A percentile compares a stretch with the other conserved stretches of the same genome.
phyloP scores from a whole-genome alignment of 441 rosid species.

The Sinapis alba region DNA sequence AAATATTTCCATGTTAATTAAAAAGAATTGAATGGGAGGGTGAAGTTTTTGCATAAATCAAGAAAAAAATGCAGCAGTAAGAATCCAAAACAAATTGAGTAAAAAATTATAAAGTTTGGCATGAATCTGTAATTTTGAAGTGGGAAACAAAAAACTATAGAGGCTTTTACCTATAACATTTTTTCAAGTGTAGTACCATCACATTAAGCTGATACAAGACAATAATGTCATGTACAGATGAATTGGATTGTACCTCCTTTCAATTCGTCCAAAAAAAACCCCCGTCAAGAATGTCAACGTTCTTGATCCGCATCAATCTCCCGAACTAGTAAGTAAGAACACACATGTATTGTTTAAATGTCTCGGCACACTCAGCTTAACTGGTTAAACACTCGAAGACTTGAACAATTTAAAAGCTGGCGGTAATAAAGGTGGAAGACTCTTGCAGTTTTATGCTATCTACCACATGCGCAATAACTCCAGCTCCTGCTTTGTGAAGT shows the following conservation, averaged over 20 bases:
- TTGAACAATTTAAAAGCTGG: slow-evolving; percentile 58
- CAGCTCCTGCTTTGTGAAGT: slow-evolving; percentile 85
- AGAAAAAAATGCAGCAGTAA: neutral
- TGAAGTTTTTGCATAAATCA: neutral
- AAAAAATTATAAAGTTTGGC: neutral
- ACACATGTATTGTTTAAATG: neutral
- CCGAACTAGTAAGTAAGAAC: neutral
- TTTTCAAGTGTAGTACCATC: slow-evolving; percentile 6
- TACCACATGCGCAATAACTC: slow-evolving; percentile 93
- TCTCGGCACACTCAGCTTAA: neutral
- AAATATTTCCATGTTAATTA: neutral
- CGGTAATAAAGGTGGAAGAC: slow-evolving; percentile 50
- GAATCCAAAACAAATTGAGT: neutral
- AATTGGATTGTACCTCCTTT: slow-evolving; percentile 5
- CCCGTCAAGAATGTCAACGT: neutral
- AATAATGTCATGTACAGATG: slow-evolving; percentile 18
- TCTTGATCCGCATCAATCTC: slow-evolving; percentile 20
- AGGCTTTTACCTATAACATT: slow-evolving; percentile 1
- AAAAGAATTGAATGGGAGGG: neutral
- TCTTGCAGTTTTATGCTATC: slow-evolving; percentile 89
- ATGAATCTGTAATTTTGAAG: neutral
- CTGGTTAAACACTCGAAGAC: slow-evolving; percentile 8
- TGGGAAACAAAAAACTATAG: neutral
- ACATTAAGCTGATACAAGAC: slow-evolving; percentile 22
- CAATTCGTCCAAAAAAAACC: neutral